These are phyloP conservation scores for Vanderwaltozyma tropicalis DNA, from an alignment of 805 yeast genomes.

Conservation along the genomic window DNA sequence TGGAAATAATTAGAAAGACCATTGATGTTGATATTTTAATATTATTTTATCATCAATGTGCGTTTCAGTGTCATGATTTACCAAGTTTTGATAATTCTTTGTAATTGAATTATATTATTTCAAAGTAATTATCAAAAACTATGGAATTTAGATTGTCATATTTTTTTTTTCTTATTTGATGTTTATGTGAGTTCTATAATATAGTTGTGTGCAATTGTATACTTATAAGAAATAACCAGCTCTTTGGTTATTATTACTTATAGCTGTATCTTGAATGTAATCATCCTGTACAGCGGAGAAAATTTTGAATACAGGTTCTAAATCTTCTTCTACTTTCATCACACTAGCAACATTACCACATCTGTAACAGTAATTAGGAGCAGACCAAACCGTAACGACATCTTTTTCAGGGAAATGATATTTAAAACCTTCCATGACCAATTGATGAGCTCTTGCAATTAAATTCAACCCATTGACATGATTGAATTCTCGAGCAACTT, in stretches of 20 bases:
- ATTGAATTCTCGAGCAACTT: constrained; percentile 91
- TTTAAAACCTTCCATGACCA: constrained; percentile 96
- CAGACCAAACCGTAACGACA: constrained; percentile 97
- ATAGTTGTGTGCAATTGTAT: not conserved
- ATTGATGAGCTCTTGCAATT: constrained; percentile 94
- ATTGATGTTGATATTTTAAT: no score
- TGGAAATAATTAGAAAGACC: no score
- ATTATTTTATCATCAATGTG: not conserved
- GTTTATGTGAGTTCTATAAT: not conserved
- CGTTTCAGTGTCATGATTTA: not conserved
- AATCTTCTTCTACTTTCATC: constrained; percentile 84
- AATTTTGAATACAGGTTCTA: constrained; percentile 83
- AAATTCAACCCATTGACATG: constrained; percentile 82
- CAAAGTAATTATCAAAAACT: no score
- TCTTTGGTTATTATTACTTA: constrained; percentile 22
- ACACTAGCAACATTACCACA: constrained; percentile 98
- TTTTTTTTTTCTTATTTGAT: not conserved
- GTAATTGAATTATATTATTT: no score
- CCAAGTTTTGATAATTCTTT: no score
- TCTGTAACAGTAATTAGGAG: constrained; percentile 93
- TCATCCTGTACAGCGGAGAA: constrained; percentile 95
- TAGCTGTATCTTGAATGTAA: constrained; percentile 26
- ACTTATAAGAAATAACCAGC: constrained; percentile 28
- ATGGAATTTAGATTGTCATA: no score
- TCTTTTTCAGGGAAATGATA: constrained; percentile 94